Percentiles rank a stretch among this genome's conserved stretches.
Evolutionary conservation across 2,329 filamentous ascomycete species (phyloP).

Genomic region (Chaetothyriales sp.): DNA sequence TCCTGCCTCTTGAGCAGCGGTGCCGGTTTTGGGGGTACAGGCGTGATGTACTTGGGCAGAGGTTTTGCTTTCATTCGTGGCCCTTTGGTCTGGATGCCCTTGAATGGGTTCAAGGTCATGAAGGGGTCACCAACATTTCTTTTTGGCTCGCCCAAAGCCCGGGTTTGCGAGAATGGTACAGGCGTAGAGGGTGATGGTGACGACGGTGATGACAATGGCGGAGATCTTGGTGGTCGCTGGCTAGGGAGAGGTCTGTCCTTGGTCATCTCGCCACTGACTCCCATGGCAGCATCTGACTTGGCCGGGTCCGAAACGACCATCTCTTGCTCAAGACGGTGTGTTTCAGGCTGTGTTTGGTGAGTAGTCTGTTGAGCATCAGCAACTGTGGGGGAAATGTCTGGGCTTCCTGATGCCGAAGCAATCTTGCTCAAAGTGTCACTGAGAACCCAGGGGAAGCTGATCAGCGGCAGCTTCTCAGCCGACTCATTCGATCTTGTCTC

Average conservation of each 20-base stretch:
- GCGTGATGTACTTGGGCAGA: neutral
- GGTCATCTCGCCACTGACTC: neutral
- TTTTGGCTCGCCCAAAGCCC: neutral
- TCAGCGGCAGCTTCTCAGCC: constrained; percentile 51
- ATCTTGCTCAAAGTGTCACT: constrained; percentile 54
- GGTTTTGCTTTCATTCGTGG: neutral
- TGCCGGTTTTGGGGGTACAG: neutral
- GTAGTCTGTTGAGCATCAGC: neutral
- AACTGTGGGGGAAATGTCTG: neutral
- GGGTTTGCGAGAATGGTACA: constrained; percentile 20
- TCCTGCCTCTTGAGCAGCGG: neutral
- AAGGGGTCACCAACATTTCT: neutral
- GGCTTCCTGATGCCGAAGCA: constrained; percentile 25
- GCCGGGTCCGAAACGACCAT: neutral
- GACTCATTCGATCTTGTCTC: constrained; percentile 21
- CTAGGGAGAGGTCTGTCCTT: no score
- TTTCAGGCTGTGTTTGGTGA: neutral
- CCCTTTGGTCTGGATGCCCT: neutral
- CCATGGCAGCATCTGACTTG: neutral
- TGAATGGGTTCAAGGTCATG: neutral
- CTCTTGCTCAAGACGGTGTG: neutral
- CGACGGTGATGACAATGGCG: neutral
- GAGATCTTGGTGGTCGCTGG: neutral
- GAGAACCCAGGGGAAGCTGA: constrained; percentile 92
- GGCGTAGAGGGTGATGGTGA: no score